Evolutionary conservation across 2,329 filamentous ascomycete genomes (phyloP).

Genomic region (Ophiosphaerella narmari): DNA sequence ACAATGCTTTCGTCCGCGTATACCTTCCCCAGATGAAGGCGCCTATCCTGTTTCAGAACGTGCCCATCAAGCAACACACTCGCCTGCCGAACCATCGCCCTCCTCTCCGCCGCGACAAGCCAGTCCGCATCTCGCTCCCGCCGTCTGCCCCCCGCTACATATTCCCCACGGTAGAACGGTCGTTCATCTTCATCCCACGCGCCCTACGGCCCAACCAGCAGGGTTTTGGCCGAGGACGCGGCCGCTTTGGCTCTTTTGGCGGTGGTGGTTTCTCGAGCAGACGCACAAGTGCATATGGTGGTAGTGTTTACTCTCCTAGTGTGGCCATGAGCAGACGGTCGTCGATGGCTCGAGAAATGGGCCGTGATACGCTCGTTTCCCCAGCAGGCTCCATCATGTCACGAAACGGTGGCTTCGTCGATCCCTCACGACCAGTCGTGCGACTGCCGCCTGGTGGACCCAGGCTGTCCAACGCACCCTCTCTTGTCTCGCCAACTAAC

Average conservation of each 20-base stretch:
- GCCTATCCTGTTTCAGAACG: constrained; percentile 71
- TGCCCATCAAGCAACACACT: constrained; percentile 87
- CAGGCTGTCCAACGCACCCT: constrained; percentile 38
- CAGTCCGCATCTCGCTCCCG: constrained; percentile 89
- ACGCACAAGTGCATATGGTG: constrained; percentile 80
- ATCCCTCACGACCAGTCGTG: constrained; percentile 73
- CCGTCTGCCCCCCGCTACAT: constrained; percentile 81
- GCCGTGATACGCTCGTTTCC: constrained; percentile 76
- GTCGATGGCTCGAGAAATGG: constrained; percentile 70
- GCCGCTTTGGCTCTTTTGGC: constrained; percentile 70
- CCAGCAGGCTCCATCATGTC: constrained; percentile 80
- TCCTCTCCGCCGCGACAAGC: constrained; percentile 92
- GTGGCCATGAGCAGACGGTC: constrained; percentile 87
- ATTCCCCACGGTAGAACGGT: constrained; percentile 85
- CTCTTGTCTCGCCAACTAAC: constrained; percentile 37
- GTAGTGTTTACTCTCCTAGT: constrained; percentile 84
- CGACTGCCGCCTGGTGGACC: constrained; percentile 71
- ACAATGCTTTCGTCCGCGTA: constrained; percentile 83
- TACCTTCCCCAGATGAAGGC: constrained; percentile 76
- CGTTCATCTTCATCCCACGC: constrained; percentile 96
- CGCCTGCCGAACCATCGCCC: constrained; percentile 93
- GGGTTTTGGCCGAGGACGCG: constrained; percentile 67
- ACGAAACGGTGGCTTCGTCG: constrained; percentile 63
- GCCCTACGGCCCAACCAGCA: constrained; percentile 93
- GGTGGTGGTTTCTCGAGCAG: constrained; percentile 69